A percentile compares a stretch with the other conserved stretches of the same genome.
Conservation (phyloP, 2,329 filamentous ascomycete genomes). For the Lasiodiplodia hormozganensis region DNA sequence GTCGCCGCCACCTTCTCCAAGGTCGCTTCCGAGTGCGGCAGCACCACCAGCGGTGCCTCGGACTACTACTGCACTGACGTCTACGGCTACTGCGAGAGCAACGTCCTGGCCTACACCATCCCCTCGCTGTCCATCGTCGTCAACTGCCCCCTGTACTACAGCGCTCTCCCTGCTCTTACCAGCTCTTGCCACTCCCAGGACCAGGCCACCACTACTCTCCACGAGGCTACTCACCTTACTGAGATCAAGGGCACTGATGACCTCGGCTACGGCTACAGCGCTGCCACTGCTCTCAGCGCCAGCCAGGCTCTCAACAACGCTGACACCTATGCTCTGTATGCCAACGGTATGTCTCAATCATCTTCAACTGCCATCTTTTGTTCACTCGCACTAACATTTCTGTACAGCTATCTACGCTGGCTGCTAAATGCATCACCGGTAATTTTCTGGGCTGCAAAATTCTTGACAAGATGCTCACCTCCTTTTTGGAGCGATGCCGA, state of each 20-base stretch:
- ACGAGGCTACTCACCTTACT: conserved; percentile 69
- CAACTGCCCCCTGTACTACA: conserved; percentile 69
- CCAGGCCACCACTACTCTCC: conserved; percentile 68
- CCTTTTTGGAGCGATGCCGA: neutral
- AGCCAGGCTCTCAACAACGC: conserved; percentile 52
- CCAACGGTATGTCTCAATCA: conserved; percentile 47
- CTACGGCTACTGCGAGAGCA: conserved; percentile 58
- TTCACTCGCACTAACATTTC: neutral
- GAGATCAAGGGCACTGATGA: conserved; percentile 66
- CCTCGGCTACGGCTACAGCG: conserved; percentile 60
- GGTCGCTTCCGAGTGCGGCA: conserved; percentile 62
- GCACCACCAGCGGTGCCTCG: conserved; percentile 56
- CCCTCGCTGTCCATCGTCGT: conserved; percentile 62
- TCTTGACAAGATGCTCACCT: neutral
- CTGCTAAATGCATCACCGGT: neutral
- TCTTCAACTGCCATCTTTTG: rapidly evolving
- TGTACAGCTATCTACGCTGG: neutral
- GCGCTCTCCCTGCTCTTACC: conserved; percentile 57
- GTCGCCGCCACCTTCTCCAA: conserved; percentile 53
- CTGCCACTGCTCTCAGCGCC: conserved; percentile 31
- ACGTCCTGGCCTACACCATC: conserved; percentile 68
- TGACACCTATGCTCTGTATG: conserved; percentile 65
- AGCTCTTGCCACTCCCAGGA: conserved; percentile 68
- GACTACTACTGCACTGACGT: conserved; percentile 63
- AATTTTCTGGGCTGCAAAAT: neutral